phyloP scores from a whole-genome alignment of 768 basidiomycete genomes.

The Russula ochroleuca region DNA sequence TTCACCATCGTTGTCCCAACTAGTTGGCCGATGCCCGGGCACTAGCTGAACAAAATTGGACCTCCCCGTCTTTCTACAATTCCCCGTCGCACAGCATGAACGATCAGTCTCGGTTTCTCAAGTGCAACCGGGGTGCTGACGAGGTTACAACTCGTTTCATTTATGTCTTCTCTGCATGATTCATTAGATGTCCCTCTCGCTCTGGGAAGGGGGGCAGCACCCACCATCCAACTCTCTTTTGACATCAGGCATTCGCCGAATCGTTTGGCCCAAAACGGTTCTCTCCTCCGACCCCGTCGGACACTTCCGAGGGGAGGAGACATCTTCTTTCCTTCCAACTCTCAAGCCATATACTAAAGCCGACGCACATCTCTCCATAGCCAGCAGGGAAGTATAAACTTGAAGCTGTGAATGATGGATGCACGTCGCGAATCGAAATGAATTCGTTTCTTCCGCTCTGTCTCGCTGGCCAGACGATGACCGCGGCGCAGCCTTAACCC shows the following conservation, averaged over 20 bases:
- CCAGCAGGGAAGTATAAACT: constrained; percentile 7
- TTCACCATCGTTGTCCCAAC: not conserved
- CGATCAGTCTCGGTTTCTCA: constrained; percentile 1
- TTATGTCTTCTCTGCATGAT: not conserved
- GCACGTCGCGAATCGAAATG: constrained; percentile 3
- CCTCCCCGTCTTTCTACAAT: not conserved
- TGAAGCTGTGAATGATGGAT: not conserved
- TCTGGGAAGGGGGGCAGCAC: not conserved
- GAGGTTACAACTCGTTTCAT: not conserved
- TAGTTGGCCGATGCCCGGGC: constrained; percentile 5
- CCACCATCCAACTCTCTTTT: constrained; percentile 9
- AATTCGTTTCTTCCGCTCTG: not conserved
- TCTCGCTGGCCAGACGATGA: not conserved
- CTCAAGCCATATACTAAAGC: not conserved
- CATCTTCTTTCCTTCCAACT: not conserved
- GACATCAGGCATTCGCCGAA: constrained; percentile 8
- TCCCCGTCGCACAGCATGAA: not conserved
- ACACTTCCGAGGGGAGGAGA: not conserved
- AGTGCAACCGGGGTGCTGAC: not conserved
- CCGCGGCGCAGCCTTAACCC: constrained; percentile 17
- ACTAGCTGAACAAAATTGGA: constrained; percentile 14
- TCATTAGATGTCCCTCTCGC: not conserved
- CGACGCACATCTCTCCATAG: constrained; percentile 1
- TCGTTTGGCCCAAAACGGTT: not conserved
- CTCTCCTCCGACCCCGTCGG: constrained; percentile 18